These are phyloP conservation scores for Grifola frondosa DNA, from an alignment of 1,284 basidiomycete species.

Conservation along the genomic window DNA sequence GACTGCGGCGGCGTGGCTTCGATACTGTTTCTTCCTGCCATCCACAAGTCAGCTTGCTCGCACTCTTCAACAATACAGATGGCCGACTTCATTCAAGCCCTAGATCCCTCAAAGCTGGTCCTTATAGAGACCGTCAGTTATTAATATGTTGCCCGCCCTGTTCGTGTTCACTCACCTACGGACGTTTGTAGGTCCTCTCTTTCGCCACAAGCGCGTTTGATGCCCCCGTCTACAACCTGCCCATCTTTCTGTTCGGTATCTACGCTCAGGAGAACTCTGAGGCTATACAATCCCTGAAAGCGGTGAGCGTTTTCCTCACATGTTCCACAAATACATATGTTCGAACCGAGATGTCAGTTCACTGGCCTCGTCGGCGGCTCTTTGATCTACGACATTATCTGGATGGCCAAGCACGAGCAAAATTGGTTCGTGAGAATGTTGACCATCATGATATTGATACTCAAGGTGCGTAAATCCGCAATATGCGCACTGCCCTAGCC, in stretches of 20 bases:
- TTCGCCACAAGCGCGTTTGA: slow-evolving; percentile 59
- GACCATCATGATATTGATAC: slow-evolving; percentile 56
- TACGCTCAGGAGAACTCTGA: slow-evolving; percentile 70
- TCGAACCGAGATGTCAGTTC: slow-evolving; percentile 46
- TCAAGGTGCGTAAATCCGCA: slow-evolving; percentile 53
- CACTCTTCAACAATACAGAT: slow-evolving; percentile 38
- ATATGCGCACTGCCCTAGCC: background rate
- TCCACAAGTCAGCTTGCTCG: background rate
- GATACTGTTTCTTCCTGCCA: too few relatives aligned
- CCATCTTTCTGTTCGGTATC: slow-evolving; percentile 73
- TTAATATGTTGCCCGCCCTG: slow-evolving; percentile 2
- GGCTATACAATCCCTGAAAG: slow-evolving; percentile 59
- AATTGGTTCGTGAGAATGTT: slow-evolving; percentile 55
- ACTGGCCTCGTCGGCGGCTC: slow-evolving; percentile 61
- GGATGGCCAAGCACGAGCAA: slow-evolving; percentile 58
- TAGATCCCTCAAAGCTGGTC: slow-evolving; percentile 70
- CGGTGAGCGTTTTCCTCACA: slow-evolving; percentile 40
- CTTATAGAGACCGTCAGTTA: slow-evolving; percentile 58
- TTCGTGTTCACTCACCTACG: background rate
- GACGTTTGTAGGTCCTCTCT: slow-evolving; percentile 45
- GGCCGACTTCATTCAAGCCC: slow-evolving; percentile 66
- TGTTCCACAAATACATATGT: background rate
- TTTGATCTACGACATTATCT: slow-evolving; percentile 67
- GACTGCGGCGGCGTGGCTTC: too few relatives aligned
- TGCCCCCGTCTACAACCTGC: slow-evolving; percentile 67